Evolutionary conservation across 306 rosid species (phyloP), one percentile per base, ranked within the genome.

Genomic region (Prunus mongolica): DNA sequence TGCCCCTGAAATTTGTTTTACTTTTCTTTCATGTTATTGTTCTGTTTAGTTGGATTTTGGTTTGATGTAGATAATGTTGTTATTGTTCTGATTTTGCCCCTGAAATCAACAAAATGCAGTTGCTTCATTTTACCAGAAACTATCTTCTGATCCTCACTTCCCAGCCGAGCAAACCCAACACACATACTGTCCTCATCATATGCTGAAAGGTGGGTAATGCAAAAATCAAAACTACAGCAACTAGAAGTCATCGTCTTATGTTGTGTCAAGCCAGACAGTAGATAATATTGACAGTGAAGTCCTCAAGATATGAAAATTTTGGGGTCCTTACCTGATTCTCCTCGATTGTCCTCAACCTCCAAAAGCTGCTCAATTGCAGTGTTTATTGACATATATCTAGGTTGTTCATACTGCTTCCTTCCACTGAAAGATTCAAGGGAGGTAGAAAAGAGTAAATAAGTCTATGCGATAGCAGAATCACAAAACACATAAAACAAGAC

Each of bases 141-240:
- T 63, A 93, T 78, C 81, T 67, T 83, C 87, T 89, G 95, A 89
- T 86, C 95, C 78, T 90, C 96, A 75, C 92, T 89, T 81, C 98
- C 98, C 13, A 94, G 78, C 76, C 96, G 86, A 47, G 96, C 96
- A 82, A 92, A 83, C 81, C 96, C 98, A 67, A 94, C 96, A 74
- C 98, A 94, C 70, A 80, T 79, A 0, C 93, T 86, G 55, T 89
- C 89, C 73, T 89, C 92, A 0, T 62, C 74, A 72, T 90, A 94
- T 27, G 84, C 97, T 92, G 80, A 88, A 84, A 63, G n/a, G 25
- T 6, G 0, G 41, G 41, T 27, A 63, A 74, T 27, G 57, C 32
- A 19, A 47, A 2, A 58, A 32, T 73, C 2, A 58, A 5, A 44
- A 58, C 3, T 15, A 41, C n/a, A 58, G 41, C 4, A 47, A 45